Conservation (phyloP, 2,329 filamentous ascomycete species). For the Diaporthe citri region DNA sequence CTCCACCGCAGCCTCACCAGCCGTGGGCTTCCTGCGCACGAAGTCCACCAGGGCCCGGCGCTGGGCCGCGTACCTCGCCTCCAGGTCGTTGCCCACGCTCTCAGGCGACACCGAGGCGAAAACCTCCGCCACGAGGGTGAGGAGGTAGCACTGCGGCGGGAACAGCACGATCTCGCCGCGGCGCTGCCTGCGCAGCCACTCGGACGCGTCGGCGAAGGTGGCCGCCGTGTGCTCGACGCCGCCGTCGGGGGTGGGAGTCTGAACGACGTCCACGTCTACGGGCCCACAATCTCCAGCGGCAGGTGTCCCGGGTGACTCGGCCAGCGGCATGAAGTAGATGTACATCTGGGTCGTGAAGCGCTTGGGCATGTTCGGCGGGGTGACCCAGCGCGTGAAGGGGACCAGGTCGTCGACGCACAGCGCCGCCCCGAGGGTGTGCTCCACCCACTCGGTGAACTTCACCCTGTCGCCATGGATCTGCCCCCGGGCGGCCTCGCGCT, state of each 20-base stretch:
- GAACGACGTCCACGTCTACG: conserved; percentile 67
- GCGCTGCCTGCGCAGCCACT: conserved; percentile 77
- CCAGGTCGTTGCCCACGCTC: conserved; percentile 43
- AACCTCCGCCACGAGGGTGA: conserved; percentile 69
- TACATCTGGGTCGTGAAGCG: conserved; percentile 98
- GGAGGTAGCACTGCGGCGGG: conserved; percentile 87
- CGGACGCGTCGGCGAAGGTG: conserved; percentile 76
- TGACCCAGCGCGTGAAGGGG: conserved; percentile 94
- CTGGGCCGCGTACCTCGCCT: conserved; percentile 58
- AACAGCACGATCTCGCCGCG: conserved; percentile 83
- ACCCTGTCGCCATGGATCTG: conserved; percentile 76
- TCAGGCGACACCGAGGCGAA: conserved; percentile 54
- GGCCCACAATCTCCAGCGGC: not conserved
- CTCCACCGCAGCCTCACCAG: conserved; percentile 43
- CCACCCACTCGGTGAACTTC: conserved; percentile 76
- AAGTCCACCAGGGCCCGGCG: conserved; percentile 67
- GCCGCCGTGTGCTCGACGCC: conserved; percentile 74
- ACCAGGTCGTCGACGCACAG: conserved; percentile 68
- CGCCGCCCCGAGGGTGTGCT: conserved; percentile 41
- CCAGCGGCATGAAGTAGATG: conserved; percentile 84
- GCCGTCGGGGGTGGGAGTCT: conserved; percentile 78
- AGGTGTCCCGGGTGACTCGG: conserved; percentile 36
- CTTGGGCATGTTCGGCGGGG: conserved; percentile 77
- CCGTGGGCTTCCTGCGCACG: conserved; percentile 58
- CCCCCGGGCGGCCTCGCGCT: conserved; percentile 74